These are phyloP conservation scores for Fraxinus xanthoxyloides DNA, from an alignment of 305 asterid genomes.

Conservation along the genomic window DNA sequence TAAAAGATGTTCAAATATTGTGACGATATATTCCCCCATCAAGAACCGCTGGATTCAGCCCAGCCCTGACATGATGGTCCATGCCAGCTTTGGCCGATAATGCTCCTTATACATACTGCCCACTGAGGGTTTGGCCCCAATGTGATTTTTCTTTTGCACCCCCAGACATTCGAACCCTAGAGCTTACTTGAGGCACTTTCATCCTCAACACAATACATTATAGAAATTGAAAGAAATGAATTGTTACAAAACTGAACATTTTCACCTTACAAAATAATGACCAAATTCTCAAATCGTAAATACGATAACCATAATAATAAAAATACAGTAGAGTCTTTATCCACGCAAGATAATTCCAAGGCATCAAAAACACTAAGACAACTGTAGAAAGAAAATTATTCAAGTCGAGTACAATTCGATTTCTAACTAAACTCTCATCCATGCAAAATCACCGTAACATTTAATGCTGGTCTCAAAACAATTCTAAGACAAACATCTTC, in stretches of 20 bases:
- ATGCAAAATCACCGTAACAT: slow-evolving; percentile 22
- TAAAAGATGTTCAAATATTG: too few relatives aligned
- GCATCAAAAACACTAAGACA: slow-evolving; percentile 3
- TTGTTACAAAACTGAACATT: not conserved
- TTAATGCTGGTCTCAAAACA: slow-evolving; percentile 22
- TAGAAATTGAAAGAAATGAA: not conserved
- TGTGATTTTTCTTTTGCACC: too few relatives aligned
- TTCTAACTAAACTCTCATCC: slow-evolving; percentile 37
- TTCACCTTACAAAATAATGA: not conserved
- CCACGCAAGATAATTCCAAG: not conserved
- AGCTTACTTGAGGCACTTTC: too few relatives aligned
- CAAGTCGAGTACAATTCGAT: not conserved
- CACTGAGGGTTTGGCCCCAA: too few relatives aligned
- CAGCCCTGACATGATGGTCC: too few relatives aligned
- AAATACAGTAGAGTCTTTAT: not conserved
- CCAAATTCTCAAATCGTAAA: slow-evolving; percentile 20
- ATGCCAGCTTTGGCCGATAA: too few relatives aligned
- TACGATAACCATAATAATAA: not conserved
- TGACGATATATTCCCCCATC: too few relatives aligned
- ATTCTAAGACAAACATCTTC: slow-evolving; percentile 17
- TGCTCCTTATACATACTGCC: too few relatives aligned
- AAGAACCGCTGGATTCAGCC: too few relatives aligned
- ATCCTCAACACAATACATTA: not conserved
- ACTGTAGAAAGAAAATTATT: slow-evolving; percentile 8
- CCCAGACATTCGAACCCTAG: too few relatives aligned